Evolutionary conservation across 192 early-diverging fungal genomes (phyloP), one percentile per base, ranked within the genome.

Genomic region (Tieghemiomyces parasiticus): DNA sequence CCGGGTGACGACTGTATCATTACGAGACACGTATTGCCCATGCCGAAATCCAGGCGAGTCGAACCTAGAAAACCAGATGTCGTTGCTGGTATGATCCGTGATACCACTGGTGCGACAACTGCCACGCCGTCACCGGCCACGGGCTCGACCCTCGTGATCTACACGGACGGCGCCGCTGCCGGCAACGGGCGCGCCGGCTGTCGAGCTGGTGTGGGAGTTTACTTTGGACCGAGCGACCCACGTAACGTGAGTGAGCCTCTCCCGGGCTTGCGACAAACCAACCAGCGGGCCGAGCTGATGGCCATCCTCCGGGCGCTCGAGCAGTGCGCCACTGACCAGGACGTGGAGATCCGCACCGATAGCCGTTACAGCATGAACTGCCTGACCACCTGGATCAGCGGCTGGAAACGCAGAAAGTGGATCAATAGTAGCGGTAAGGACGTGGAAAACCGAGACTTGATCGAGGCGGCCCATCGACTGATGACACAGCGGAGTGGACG

Each of bases 151-250:
- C n/a, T n/a, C n/a, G n/a, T n/a, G n/a, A n/a, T 87, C 13, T 92
- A 89, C 69, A 93, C 91, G 0, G 93, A 95, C 58, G 93, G 93
- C 32, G 78, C 83, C 47, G 78, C 87, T 61, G 54, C 69, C 16
- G 65, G 68, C 9, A 97, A 97, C 74, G 92, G 93, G 9, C 56
- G 63, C 6, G 89, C 86, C 4, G 61, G 67, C 9, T 92, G 8
- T 10, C 16, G 49, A 29, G 58, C 48, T 14, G 62, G 62, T 24
- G 45, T 58, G n/a, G 62, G 62, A 10, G 54, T 58, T 3, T 63
- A 48, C 32, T 63, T 58, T 50, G 62, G 62, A 9, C 53, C 44
- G 6, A 48, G 58, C 35, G 62, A 63, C 35, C 16, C 54, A 10
- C 54, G 62, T 8, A 63, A 63, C 46, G 45, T 58, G 4, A 46